These are phyloP conservation scores for Fennellomyces sp. DNA, from an alignment of 371 early-diverging fungal species.

Conservation along the genomic window DNA sequence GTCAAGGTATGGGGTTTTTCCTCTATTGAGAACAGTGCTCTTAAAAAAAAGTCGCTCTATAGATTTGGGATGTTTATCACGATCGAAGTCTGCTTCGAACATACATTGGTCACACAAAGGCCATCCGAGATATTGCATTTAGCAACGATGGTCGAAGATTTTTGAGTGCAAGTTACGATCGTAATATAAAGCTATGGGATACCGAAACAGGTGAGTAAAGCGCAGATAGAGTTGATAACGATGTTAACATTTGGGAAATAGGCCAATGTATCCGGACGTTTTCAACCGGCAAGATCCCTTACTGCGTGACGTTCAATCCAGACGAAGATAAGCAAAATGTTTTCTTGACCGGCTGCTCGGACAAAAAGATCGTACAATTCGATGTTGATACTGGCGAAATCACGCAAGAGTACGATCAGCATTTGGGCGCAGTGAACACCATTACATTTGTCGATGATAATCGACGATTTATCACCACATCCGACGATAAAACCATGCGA, in stretches of 20 bases:
- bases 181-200: conserved; percentile 94
- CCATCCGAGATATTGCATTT: conserved; percentile 92
- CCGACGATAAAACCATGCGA: conserved; percentile 95
- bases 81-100: conserved; percentile 85
- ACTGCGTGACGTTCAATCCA: conserved; percentile 91
- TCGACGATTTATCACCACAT: conserved; percentile 92
- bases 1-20: conserved; percentile 70
- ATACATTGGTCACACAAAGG: conserved; percentile 90
- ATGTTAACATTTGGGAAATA: too few species aligned
- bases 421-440: conserved; percentile 94
- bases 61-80: conserved; percentile 94
- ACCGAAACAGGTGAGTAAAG: conserved; percentile 82
- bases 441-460: conserved; percentile 96
- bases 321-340: conserved; percentile 80
- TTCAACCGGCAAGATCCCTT: conserved; percentile 81
- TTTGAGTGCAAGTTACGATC: conserved; percentile 90
- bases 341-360: conserved; percentile 91
- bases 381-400: conserved; percentile 83
- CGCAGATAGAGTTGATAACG: conserved; percentile 6
- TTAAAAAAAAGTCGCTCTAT: conserved; percentile 1
- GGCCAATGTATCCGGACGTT: conserved; percentile 84
- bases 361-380: conserved; percentile 91
- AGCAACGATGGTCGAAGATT: conserved; percentile 85
- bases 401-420: conserved; percentile 95
- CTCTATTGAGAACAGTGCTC: conserved; percentile 8